phyloP scores from a whole-genome alignment of 305 asterid genomes.

The Ajuga reptans region DNA sequence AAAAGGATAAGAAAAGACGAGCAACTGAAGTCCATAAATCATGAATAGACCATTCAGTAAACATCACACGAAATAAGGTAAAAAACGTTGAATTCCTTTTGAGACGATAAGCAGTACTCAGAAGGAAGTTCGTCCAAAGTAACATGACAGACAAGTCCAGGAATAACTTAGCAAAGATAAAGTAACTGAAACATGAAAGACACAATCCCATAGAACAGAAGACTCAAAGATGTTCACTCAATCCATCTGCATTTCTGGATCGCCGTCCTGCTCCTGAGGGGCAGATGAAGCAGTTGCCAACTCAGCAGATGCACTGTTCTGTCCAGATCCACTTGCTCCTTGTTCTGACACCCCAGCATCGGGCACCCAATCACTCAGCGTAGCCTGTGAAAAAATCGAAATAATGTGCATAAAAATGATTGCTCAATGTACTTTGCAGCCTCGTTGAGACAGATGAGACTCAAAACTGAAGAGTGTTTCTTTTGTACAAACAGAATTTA shows the following conservation, averaged over 20 bases:
- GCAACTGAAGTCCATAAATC: background rate
- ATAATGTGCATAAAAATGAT: background rate
- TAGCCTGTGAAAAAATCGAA: background rate
- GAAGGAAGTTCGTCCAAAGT: background rate
- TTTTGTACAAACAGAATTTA: background rate
- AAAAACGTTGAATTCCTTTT: background rate
- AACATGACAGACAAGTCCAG: background rate
- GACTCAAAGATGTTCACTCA: background rate
- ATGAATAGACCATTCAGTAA: background rate
- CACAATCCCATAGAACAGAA: background rate
- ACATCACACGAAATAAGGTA: background rate
- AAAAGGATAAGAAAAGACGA: background rate
- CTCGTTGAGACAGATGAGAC: background rate
- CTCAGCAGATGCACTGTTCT: background rate
- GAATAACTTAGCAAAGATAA: background rate
- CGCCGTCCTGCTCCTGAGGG: background rate
- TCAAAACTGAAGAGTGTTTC: background rate
- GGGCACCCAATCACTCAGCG: background rate
- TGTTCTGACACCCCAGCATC: background rate
- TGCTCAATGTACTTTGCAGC: background rate
- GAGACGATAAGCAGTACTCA: background rate
- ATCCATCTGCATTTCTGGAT: conserved; percentile 8
- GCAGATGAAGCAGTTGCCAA: background rate
- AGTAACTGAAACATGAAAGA: background rate
- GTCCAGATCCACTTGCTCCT: background rate